Percentiles rank a stretch among this genome's conserved stretches.
Conservation (phyloP, 164 flowering plant species). For the Tetracentron sinense region DNA sequence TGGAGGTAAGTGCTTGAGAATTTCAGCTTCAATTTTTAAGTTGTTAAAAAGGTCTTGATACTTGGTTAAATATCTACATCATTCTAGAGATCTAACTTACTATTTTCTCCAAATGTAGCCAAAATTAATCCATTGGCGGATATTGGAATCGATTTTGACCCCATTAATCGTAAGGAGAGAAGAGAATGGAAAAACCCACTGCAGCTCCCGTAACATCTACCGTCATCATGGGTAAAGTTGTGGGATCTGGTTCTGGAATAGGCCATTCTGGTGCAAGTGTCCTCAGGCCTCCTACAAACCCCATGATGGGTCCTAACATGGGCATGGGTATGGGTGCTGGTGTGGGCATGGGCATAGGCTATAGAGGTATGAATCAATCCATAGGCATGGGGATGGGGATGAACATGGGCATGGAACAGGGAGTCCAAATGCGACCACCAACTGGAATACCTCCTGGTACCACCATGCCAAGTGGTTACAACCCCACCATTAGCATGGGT, state of each 20-base stretch:
- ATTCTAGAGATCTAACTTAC: background rate
- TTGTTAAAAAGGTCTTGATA: background rate
- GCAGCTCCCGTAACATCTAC: slow-evolving; percentile 57
- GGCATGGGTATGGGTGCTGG: slow-evolving; percentile 36
- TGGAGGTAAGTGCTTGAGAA: slow-evolving; percentile 63
- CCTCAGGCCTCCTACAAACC: slow-evolving; percentile 50
- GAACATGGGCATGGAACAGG: slow-evolving; percentile 41
- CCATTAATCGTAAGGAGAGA: slow-evolving; percentile 88
- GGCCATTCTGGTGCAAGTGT: slow-evolving; percentile 87
- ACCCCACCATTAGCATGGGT: slow-evolving; percentile 71
- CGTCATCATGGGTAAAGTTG: slow-evolving; percentile 87
- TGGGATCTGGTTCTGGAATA: slow-evolving; percentile 97
- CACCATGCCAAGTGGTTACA: slow-evolving; percentile 43
- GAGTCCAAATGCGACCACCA: slow-evolving; percentile 57
- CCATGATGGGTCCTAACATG: slow-evolving; percentile 48
- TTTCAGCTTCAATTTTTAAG: background rate
- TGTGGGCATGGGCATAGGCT: slow-evolving; percentile 26
- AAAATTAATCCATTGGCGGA: slow-evolving; percentile 88
- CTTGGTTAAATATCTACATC: background rate
- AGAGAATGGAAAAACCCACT: slow-evolving; percentile 73
- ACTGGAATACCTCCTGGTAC: slow-evolving; percentile 46
- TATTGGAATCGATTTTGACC: slow-evolving; percentile 95
- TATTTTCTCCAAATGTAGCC: slow-evolving; percentile 53
- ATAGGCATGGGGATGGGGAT: slow-evolving; percentile 39
- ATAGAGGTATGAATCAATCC: no score